Evolutionary conservation across 495 filamentous ascomycete genomes (phyloP).

Genomic region (Chaetomium cochliodes): DNA sequence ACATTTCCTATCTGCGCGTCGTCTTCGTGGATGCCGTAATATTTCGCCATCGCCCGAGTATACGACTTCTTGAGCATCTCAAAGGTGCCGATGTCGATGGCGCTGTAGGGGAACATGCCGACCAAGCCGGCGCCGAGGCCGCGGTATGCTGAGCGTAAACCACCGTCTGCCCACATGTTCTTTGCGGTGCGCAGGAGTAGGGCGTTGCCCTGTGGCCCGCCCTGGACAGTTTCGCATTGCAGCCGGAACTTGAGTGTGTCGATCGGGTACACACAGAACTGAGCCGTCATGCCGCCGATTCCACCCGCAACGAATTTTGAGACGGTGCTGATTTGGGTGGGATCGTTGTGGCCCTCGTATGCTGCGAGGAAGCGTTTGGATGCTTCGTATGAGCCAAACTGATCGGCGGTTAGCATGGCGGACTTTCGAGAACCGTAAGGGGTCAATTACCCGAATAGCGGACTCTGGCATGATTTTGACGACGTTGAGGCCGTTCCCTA

Average conservation of each 20-base stretch:
- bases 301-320: slow-evolving; percentile 93
- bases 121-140: slow-evolving; percentile 88
- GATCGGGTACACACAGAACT: slow-evolving; percentile 94
- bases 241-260: slow-evolving; percentile 96
- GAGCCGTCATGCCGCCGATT: slow-evolving; percentile 86
- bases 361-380: slow-evolving; percentile 83
- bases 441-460: slow-evolving; percentile 64
- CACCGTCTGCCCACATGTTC: slow-evolving; percentile 78
- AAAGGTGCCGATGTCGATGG: slow-evolving; percentile 93
- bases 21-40: slow-evolving; percentile 71
- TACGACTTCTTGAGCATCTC: slow-evolving; percentile 83
- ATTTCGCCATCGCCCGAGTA: slow-evolving; percentile 65
- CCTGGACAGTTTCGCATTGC: slow-evolving; percentile 89
- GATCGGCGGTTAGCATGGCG: slow-evolving; percentile 24
- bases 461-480: slow-evolving; percentile 98
- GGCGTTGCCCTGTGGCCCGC: slow-evolving; percentile 77
- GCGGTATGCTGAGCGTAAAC: slow-evolving; percentile 78
- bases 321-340: slow-evolving; percentile 69
- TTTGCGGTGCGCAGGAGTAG: slow-evolving; percentile 77
- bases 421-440: not conserved
- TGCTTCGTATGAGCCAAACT: slow-evolving; percentile 94
- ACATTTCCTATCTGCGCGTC: slow-evolving; percentile 76
- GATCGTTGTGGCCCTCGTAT: slow-evolving; percentile 85
- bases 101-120: slow-evolving; percentile 97
- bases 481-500: slow-evolving; percentile 95